phyloP scores from a whole-genome alignment of 371 early-diverging fungal genomes.

The Thermomucor indicae-seudaticae region DNA sequence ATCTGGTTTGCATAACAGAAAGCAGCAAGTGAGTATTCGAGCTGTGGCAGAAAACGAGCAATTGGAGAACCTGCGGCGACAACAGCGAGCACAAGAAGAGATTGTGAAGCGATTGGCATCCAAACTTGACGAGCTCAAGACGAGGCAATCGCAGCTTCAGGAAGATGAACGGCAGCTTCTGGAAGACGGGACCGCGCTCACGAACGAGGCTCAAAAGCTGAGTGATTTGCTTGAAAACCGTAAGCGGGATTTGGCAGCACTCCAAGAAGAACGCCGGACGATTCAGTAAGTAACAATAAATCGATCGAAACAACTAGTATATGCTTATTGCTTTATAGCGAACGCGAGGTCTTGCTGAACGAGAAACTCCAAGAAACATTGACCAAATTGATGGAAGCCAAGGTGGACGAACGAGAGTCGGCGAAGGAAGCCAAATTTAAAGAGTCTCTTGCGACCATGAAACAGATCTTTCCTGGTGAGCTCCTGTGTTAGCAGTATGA shows the following conservation, averaged over 20 bases:
- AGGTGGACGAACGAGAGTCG: conserved; percentile 76
- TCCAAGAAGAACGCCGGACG: conserved; percentile 40
- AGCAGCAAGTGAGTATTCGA: conserved; percentile 65
- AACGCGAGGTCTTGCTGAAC: conserved; percentile 71
- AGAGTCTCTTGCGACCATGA: conserved; percentile 76
- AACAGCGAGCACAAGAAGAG: conserved; percentile 62
- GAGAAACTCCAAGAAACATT: conserved; percentile 76
- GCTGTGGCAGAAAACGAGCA: conserved; percentile 67
- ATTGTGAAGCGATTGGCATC: conserved; percentile 55
- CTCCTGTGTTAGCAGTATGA: neutral
- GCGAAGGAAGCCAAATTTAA: conserved; percentile 73
- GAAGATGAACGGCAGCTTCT: conserved; percentile 24
- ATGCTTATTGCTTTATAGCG: conserved; percentile 4
- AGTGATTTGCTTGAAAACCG: conserved; percentile 26
- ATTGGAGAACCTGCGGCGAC: conserved; percentile 63
- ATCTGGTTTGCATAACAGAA: conserved; percentile 35
- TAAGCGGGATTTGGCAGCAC: conserved; percentile 27
- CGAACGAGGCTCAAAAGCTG: conserved; percentile 16
- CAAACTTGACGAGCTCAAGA: conserved; percentile 48
- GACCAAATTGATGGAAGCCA: conserved; percentile 75
- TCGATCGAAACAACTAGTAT: neutral
- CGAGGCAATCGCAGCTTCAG: conserved; percentile 29
- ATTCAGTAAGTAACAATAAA: conserved; percentile 22
- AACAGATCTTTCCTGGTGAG: conserved; percentile 71
- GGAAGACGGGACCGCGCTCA: conserved; percentile 22